These are phyloP conservation scores for Nakazawaea pomicola DNA, from an alignment of 805 yeast genomes.

Conservation along the genomic window DNA sequence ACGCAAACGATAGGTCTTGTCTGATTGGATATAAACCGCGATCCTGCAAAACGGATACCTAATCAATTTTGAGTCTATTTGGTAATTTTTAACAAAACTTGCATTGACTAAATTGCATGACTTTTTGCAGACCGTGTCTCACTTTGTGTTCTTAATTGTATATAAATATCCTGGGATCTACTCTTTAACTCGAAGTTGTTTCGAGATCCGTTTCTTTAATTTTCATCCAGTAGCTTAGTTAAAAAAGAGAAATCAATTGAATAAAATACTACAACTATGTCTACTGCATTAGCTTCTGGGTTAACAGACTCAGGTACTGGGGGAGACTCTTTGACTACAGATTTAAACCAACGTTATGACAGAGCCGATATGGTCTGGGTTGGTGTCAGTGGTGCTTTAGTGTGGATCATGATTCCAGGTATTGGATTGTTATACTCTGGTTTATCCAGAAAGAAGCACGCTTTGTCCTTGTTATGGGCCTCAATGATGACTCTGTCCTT, in stretches of 20 bases:
- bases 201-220: background rate
- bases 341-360: conserved; percentile 67
- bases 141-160: too few species aligned
- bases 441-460: conserved; percentile 89
- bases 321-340: conserved; percentile 70
- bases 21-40: too few species aligned
- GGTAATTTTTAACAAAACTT: too few species aligned
- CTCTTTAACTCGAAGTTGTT: too few species aligned
- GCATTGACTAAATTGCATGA: too few species aligned
- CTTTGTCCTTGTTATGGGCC: conserved; percentile 92
- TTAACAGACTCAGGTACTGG: conserved; percentile 66
- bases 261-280: too few species aligned
- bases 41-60: too few species aligned
- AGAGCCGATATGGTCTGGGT: conserved; percentile 84
- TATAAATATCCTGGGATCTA: too few species aligned
- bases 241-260: too few species aligned
- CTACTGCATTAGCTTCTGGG: conserved; percentile 25
- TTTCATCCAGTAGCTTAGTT: background rate
- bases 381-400: conserved; percentile 70
- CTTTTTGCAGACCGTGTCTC: too few species aligned
- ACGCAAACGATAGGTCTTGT: too few species aligned
- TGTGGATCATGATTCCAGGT: conserved; percentile 97
- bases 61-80: too few species aligned
- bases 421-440: conserved; percentile 93
- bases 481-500: conserved; percentile 83